Base-by-base conservation (phyloP, 768 basidiomycete species). In the Serendipita vermifera region DNA sequence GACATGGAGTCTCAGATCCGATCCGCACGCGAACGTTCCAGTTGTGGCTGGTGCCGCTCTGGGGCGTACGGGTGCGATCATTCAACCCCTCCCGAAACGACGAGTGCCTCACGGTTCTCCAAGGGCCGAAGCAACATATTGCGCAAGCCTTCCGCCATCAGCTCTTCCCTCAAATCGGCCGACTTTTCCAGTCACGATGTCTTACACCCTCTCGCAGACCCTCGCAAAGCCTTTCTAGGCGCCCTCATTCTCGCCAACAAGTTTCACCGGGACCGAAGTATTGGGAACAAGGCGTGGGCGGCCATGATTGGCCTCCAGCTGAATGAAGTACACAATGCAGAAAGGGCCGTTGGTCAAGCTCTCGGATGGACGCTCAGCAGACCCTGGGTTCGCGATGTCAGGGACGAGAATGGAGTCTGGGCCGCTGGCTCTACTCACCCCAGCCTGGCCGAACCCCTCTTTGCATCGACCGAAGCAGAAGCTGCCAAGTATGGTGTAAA, bases 211-310 rank as follows among this genome's bases (percentile, higher is more conserved):
- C 77, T 96, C 26, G 75, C 89, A 38, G 94, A 92, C 64, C 89
- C 92, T 2, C 80, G 92, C 26, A 78, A 92, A 24, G 80, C 89
- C 0, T 96, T 97, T 69, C 74, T 96, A 6, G 89, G 89, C 0
- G 81, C 87, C 0, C 72, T 97, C 38, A 89, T 97, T 56, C 75
- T 90, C 54, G 93, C 92, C 0, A 85, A 86, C 14, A 97, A 97
- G 63, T 93, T 93, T 65, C 81, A 86, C 59, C 90, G 93, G 71
- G 92, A 97, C 64, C 83, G 87, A 53, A 89, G 87, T 38, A 96
- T 93, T 63, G 91, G 88, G 13, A 94, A 96, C 66, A 80, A 82
- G 26, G 91, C 92, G 15, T 96, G 93, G 93, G 86, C 87, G 1
- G 91, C 92, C 64, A 77, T 97, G 4, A 87, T 86, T n/a, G 90